A percentile compares a stretch with the other conserved stretches of the same genome.
phyloP scores from a whole-genome alignment of 108 stramenopile genomes.

The Fistulifera pelliculosa region DNA sequence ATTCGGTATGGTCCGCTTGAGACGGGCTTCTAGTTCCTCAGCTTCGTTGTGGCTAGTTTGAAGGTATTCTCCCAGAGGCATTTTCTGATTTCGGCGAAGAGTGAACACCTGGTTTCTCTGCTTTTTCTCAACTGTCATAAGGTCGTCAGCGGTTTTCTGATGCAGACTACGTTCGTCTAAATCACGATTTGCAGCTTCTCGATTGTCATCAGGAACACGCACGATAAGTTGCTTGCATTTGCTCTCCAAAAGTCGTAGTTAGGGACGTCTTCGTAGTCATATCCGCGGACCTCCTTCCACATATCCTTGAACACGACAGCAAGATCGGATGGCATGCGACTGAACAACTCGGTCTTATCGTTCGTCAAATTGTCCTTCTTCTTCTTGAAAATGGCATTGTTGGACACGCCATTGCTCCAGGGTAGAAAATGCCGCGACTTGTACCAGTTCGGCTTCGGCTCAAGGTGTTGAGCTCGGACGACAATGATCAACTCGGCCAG shows the following conservation, averaged over 20 bases:
- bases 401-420: slow-evolving; percentile 57
- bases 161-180: too few relatives aligned
- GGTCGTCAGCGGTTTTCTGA: too few relatives aligned
- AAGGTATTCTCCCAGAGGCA: too few relatives aligned
- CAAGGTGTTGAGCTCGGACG: slow-evolving; percentile 12
- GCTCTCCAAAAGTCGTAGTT: slow-evolving; percentile 43
- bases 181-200: too few relatives aligned
- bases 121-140: too few relatives aligned
- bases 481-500: slow-evolving; percentile 51
- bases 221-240: slow-evolving; percentile 11
- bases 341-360: slow-evolving; percentile 35
- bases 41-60: too few relatives aligned
- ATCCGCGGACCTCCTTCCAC: slow-evolving; percentile 25
- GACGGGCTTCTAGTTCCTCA: too few relatives aligned
- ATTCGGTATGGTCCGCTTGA: too few relatives aligned
- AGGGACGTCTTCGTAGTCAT: slow-evolving; percentile 48
- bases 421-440: slow-evolving; percentile 23
- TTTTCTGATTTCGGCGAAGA: too few relatives aligned
- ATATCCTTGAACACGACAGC: slow-evolving; percentile 25
- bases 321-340: slow-evolving; percentile 15
- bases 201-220: background rate
- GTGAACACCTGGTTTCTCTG: too few relatives aligned
- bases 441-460: slow-evolving; percentile 1
- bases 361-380: slow-evolving; percentile 42
- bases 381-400: slow-evolving; percentile 46